phyloP scores from a whole-genome alignment of 192 early-diverging fungal genomes.

The Rhizoclosmatium globosum region DNA sequence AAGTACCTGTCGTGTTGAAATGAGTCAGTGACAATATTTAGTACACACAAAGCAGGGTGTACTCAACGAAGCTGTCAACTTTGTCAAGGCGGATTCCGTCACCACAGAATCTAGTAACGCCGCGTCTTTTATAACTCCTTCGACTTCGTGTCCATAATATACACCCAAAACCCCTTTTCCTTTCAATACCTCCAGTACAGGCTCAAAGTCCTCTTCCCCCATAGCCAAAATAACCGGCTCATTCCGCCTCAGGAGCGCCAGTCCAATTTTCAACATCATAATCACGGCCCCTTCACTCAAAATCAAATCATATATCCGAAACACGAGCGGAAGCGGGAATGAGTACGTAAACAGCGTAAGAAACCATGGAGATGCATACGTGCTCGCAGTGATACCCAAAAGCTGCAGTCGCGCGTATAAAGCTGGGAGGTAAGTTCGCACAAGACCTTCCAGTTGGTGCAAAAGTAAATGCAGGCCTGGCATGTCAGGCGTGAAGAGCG shows the following conservation, averaged over 20 bases:
- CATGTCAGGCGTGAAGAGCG: slow-evolving; percentile 89
- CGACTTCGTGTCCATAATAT: slow-evolving; percentile 43
- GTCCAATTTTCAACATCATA: slow-evolving; percentile 77
- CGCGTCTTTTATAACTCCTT: slow-evolving; percentile 53
- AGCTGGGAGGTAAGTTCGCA: slow-evolving; percentile 81
- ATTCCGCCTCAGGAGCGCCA: slow-evolving; percentile 85
- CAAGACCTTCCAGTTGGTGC: slow-evolving; percentile 84
- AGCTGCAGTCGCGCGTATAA: slow-evolving; percentile 78
- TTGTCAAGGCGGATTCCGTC: slow-evolving; percentile 6
- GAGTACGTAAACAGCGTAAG: slow-evolving; percentile 96
- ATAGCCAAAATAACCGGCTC: slow-evolving; percentile 62
- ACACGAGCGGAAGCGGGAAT: slow-evolving; percentile 87
- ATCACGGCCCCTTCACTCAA: slow-evolving; percentile 79
- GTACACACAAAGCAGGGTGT: neutral
- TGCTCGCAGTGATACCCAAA: slow-evolving; percentile 84
- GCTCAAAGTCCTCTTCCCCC: slow-evolving; percentile 77
- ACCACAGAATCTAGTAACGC: slow-evolving; percentile 39
- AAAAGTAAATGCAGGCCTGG: slow-evolving; percentile 82
- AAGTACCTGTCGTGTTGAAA: slow-evolving; percentile 22
- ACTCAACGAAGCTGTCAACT: slow-evolving; percentile 18
- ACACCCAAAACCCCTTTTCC: slow-evolving; percentile 43
- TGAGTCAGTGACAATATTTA: neutral
- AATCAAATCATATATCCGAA: slow-evolving; percentile 90
- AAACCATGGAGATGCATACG: slow-evolving; percentile 98
- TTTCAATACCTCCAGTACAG: slow-evolving; percentile 83